Evolutionary conservation across 371 early-diverging fungal genomes (phyloP).

Genomic region (Rhizopus arrhizus): DNA sequence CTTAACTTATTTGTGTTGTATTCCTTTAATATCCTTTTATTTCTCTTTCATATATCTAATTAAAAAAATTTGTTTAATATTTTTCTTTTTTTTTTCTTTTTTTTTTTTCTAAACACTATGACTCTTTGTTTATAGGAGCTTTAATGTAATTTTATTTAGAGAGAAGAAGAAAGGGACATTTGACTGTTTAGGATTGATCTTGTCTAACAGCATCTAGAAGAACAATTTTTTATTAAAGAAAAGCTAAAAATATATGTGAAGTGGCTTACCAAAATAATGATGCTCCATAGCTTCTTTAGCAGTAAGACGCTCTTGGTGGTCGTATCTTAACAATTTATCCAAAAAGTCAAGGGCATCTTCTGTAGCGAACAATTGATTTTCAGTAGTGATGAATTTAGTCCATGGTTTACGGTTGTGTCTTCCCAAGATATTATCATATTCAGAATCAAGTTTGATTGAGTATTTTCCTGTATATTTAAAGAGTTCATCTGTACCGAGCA

Average conservation of each 20-base stretch:
- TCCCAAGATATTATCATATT: slow-evolving; percentile 85
- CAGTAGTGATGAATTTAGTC: slow-evolving; percentile 86
- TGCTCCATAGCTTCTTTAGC: slow-evolving; percentile 96
- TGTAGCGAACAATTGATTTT: slow-evolving; percentile 84
- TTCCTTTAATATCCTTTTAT: neutral
- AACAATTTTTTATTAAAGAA: neutral
- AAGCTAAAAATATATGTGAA: neutral
- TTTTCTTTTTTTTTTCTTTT: too few species aligned
- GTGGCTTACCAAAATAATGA: slow-evolving; percentile 73
- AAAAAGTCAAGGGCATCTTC: slow-evolving; percentile 94
- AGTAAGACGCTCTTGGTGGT: slow-evolving; percentile 96
- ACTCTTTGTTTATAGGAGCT: too few species aligned
- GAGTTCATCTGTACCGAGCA: slow-evolving; percentile 95
- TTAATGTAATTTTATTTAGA: too few species aligned
- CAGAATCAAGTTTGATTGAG: slow-evolving; percentile 84
- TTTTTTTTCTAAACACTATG: too few species aligned
- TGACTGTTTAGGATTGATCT: neutral
- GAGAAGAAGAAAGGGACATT: neutral
- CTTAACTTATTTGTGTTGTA: neutral
- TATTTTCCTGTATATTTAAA: slow-evolving; percentile 93
- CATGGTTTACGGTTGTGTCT: slow-evolving; percentile 93
- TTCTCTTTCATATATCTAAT: neutral
- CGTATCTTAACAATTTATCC: slow-evolving; percentile 93
- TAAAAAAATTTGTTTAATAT: too few species aligned
- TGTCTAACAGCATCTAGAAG: slow-evolving; percentile 1